phyloP scores from a whole-genome alignment of 208 protist genomes.

The Plasmodiophora brassicae region DNA sequence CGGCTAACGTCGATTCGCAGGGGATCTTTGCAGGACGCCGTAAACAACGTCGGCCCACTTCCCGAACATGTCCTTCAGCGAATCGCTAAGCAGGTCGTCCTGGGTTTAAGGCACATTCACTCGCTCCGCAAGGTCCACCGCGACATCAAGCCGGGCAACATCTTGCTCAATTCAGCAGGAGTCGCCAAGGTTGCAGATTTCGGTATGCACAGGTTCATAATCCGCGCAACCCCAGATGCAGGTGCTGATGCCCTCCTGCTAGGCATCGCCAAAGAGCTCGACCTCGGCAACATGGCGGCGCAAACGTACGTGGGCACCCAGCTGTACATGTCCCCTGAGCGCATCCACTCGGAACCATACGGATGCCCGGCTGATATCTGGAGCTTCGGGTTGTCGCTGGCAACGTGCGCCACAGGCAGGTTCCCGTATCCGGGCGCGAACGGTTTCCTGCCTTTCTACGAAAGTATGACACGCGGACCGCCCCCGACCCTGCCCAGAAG shows the following conservation, averaged over 20 bases:
- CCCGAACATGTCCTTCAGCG: not conserved
- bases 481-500: not conserved
- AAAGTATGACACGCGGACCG: not conserved
- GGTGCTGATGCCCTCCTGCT: too few relatives aligned
- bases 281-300: too few relatives aligned
- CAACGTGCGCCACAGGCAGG: not conserved
- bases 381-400: not conserved
- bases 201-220: too few relatives aligned
- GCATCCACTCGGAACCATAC: not conserved
- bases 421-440: not conserved
- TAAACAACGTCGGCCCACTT: not conserved
- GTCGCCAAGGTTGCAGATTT: not conserved
- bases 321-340: not conserved
- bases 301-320: not conserved
- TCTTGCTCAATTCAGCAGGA: not conserved
- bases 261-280: too few relatives aligned
- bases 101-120: not conserved
- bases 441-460: not conserved
- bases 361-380: not conserved
- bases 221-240: too few relatives aligned
- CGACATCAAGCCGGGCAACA: not conserved
- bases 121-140: not conserved
- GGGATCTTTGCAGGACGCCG: not conserved
- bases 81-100: not conserved
- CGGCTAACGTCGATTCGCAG: not conserved